Percentiles rank a stretch among this genome's conserved stretches.
Conservation (phyloP, 345 rosid species). For the Kandelia obovata region DNA sequence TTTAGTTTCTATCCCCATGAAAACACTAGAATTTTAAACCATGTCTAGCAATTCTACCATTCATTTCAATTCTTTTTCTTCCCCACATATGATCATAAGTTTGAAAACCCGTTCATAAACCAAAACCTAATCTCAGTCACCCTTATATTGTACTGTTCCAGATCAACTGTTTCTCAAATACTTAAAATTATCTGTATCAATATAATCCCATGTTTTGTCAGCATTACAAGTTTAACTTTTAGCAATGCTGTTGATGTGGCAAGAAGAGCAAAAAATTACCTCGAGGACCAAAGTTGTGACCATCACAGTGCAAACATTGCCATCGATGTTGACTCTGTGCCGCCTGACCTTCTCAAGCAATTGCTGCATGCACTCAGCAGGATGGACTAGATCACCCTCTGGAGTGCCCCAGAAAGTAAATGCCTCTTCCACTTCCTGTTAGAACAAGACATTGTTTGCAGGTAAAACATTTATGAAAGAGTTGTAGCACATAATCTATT, state of each 20-base stretch:
- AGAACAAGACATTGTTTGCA: conserved; percentile 5
- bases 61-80: too few species aligned
- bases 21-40: too few species aligned
- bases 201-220: too few species aligned
- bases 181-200: not conserved
- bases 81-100: not conserved
- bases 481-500: not conserved
- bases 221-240: too few species aligned
- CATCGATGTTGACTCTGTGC: conserved; percentile 81
- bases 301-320: conserved; percentile 90
- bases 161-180: conserved; percentile 2
- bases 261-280: conserved; percentile 43
- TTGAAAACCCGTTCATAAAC: not conserved
- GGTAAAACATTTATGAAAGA: not conserved
- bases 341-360: conserved; percentile 89
- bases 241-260: not conserved
- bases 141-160: not conserved
- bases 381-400: conserved; percentile 82
- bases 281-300: conserved; percentile 97
- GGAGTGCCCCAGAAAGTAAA: conserved; percentile 92
- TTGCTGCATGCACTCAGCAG: conserved; percentile 96
- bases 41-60: too few species aligned
- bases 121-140: not conserved
- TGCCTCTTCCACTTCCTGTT: conserved; percentile 85
- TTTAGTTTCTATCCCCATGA: too few species aligned